These are phyloP conservation scores for Aspergillus saccharolyticus DNA, from an alignment of 495 filamentous ascomycete species.

Conservation along the genomic window DNA sequence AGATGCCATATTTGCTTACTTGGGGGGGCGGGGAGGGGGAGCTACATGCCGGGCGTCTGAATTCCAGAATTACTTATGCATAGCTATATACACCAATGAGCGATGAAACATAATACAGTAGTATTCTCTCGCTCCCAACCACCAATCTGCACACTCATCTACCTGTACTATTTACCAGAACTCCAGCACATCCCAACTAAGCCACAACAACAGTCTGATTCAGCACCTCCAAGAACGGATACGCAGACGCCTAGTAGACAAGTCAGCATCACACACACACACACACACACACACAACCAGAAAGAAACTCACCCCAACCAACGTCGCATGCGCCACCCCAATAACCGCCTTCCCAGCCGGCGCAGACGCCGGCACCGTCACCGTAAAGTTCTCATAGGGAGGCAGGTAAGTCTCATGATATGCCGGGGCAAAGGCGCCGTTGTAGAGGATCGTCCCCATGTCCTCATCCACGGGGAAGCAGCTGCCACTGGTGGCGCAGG, in stretches of 20 bases:
- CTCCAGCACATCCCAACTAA: background rate
- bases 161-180: too few relatives aligned
- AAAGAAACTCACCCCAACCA: slow-evolving; percentile 33
- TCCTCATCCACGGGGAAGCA: slow-evolving; percentile 20
- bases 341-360: slow-evolving; percentile 22
- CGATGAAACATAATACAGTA: too few relatives aligned
- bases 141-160: too few relatives aligned
- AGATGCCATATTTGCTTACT: too few relatives aligned
- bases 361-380: slow-evolving; percentile 21
- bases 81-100: too few relatives aligned
- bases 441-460: slow-evolving; percentile 29
- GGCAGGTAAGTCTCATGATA: slow-evolving; percentile 24
- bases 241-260: slow-evolving; percentile 22
- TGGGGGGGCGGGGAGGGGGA: too few relatives aligned
- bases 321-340: slow-evolving; percentile 30
- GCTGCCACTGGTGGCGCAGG: slow-evolving; percentile 11
- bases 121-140: too few relatives aligned
- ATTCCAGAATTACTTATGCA: too few relatives aligned
- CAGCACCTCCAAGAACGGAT: slow-evolving; percentile 17
- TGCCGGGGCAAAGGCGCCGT: slow-evolving; percentile 27
- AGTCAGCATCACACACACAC: background rate
- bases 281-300: too few relatives aligned
- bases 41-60: too few relatives aligned
- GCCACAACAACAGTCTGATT: slow-evolving; percentile 17
- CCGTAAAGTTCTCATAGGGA: slow-evolving; percentile 39